Evolutionary conservation across 2,329 filamentous ascomycete species (phyloP).

Genomic region (Chaetomium globosum): DNA sequence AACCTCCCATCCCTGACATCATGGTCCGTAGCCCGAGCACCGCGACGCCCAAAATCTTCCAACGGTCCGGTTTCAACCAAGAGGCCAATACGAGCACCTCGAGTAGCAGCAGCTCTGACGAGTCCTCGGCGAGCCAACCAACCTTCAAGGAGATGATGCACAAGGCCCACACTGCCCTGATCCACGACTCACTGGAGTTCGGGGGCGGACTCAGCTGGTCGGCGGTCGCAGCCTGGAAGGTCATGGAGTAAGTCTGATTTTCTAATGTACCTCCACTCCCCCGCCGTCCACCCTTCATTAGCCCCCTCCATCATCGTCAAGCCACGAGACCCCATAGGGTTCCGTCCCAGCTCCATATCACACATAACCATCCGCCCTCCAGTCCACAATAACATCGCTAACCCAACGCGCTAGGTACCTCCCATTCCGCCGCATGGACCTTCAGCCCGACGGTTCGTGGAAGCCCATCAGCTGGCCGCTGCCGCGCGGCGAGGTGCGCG

Average conservation of each 20-base stretch:
- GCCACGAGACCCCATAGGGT: neutral
- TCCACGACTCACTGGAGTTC: conserved; percentile 73
- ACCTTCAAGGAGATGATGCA: conserved; percentile 62
- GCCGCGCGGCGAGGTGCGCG: conserved; percentile 74
- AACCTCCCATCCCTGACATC: conserved; percentile 33
- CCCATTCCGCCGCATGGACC: conserved; percentile 79
- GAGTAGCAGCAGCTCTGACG: neutral
- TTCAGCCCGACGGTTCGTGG: conserved; percentile 73
- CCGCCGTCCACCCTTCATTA: neutral
- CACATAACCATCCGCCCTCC: neutral
- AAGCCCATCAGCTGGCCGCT: conserved; percentile 79
- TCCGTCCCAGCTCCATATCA: neutral
- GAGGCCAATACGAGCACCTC: conserved; percentile 5
- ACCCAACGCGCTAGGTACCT: conserved; percentile 52
- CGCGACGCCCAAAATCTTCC: conserved; percentile 32
- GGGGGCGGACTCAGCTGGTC: conserved; percentile 57
- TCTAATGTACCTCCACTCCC: neutral
- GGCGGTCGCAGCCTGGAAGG: conserved; percentile 69
- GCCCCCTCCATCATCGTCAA: neutral
- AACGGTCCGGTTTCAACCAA: conserved; percentile 19
- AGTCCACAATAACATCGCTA: neutral
- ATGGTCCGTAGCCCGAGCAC: conserved; percentile 34
- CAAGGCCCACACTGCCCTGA: conserved; percentile 55
- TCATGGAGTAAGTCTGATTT: conserved; percentile 63
- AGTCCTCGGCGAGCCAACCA: conserved; percentile 12